Base-by-base conservation (phyloP, 805 yeast species). In the Candida easanensis region DNA sequence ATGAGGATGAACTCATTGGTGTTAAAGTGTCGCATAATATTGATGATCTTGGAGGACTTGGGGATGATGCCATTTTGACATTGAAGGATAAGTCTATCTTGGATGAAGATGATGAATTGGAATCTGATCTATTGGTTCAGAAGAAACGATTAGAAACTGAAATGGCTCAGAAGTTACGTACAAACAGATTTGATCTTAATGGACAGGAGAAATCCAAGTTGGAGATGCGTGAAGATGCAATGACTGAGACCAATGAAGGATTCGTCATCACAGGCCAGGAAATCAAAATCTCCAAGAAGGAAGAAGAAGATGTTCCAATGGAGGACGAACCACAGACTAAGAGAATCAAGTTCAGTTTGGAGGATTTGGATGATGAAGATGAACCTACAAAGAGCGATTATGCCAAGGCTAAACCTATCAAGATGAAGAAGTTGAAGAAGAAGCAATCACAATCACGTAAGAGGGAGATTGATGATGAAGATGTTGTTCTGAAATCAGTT, bases 351-450 rank as follows among this genome's bases (percentile, higher is more conserved):
- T 48, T 54, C 30, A 43, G 36, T 32, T 30, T 54, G 14, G 49
- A 52, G 8, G 46, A 40, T n/a, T 46, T 39, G 10, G 52, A 50
- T 14, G 48, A 43, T 9, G 53, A 50, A 18, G 49, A 39, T 2
- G 22, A 19, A 4, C 51, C 43, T 5, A 26, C 27, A 3, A 27
- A 20, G 5, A 35, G 46, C 3, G 63, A 58, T 38, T 58, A 58
- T 44, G 54, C 56, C 1, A 46, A 41, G 30, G 35, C 42, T 4
- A 62, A 61, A 33, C 64, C 63, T 9, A 43, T 61, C 14, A 63
- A 62, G 48, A 60, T 61, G 54, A 61, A 61, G 34, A 62, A 58
- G 30, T 26, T 53, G 33, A 60, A 58, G 42, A 53, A 58, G 42
- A 53, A 60, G 15, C 38, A 38, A 13, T 14, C 39, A 14, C 33